Evolutionary conservation across 169 alveolate genomes (phyloP).

Genomic region (Cryptosporidium baileyi): DNA sequence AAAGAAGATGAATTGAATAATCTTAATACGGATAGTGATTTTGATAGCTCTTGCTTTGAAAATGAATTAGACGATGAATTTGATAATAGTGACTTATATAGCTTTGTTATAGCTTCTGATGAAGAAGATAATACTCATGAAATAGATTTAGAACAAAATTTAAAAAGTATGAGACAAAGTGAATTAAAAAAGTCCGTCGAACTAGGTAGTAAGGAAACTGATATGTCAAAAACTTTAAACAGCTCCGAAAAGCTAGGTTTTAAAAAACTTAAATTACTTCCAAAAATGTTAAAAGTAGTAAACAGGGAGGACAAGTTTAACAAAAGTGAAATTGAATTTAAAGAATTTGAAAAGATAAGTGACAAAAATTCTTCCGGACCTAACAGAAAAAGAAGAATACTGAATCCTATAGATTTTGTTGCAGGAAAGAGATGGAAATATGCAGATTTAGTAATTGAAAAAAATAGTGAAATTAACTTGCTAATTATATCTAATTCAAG

Average conservation of each 20-base stretch:
- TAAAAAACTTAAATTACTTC: conserved; percentile 16
- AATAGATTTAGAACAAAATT: neutral
- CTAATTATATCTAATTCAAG: conserved; percentile 40
- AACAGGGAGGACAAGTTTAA: neutral
- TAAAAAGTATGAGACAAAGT: neutral
- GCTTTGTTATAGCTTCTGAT: conserved; percentile 32
- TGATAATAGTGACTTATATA: neutral
- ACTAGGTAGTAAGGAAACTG: neutral
- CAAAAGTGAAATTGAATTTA: neutral
- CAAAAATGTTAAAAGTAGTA: neutral
- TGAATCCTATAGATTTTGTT: conserved; percentile 41
- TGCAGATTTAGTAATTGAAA: conserved; percentile 29
- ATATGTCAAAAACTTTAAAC: neutral
- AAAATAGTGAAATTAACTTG: neutral
- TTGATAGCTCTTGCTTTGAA: neutral
- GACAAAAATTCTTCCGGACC: neutral
- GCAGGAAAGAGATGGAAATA: conserved; percentile 35
- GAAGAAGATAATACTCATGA: neutral
- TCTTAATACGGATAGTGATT: neutral
- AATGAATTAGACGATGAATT: neutral
- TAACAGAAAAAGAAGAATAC: conserved; percentile 2
- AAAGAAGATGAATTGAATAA: neutral
- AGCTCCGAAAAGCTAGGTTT: neutral
- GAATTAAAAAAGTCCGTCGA: neutral
- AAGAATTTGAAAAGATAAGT: neutral